These are phyloP conservation scores for Ceratobasidium sp. DNA, from an alignment of 1,284 basidiomycete species.

Conservation along the genomic window DNA sequence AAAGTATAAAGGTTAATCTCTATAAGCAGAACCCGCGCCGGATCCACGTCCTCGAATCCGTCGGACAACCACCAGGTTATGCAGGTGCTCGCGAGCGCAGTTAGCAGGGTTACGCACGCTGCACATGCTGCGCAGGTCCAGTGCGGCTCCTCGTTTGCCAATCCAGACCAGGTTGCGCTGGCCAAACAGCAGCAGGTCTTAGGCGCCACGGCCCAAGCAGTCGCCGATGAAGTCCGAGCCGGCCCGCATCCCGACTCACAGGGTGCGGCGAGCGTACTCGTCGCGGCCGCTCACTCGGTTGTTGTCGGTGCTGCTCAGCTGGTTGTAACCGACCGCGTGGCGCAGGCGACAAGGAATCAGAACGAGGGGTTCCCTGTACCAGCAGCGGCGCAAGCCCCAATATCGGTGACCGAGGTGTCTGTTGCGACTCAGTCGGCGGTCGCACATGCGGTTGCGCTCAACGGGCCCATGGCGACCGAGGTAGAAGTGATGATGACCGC, in stretches of 20 bases:
- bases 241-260: conserved; percentile 60
- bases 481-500: conserved; percentile 77
- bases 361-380: conserved; percentile 58
- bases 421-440: conserved; percentile 81
- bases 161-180: conserved; percentile 54
- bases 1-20: conserved; percentile 37
- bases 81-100: conserved; percentile 62
- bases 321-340: conserved; percentile 68
- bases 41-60: conserved; percentile 54
- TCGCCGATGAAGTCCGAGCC: conserved; percentile 71
- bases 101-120: conserved; percentile 40
- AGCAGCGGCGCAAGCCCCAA: conserved; percentile 66
- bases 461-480: conserved; percentile 71
- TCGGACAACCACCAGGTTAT: conserved; percentile 74
- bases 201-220: conserved; percentile 79
- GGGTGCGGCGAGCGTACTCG: conserved; percentile 59
- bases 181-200: conserved; percentile 84
- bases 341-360: conserved; percentile 57
- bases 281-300: conserved; percentile 80
- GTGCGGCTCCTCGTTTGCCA: conserved; percentile 62
- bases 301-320: conserved; percentile 82
- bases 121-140: conserved; percentile 54
- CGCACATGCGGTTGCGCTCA: conserved; percentile 74
- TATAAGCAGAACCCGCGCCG: conserved; percentile 49
- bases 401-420: conserved; percentile 81